Evolutionary conservation across 495 filamentous ascomycete genomes (phyloP), one percentile per base, ranked within the genome.

Genomic region (Beverwykella pulmonaria): DNA sequence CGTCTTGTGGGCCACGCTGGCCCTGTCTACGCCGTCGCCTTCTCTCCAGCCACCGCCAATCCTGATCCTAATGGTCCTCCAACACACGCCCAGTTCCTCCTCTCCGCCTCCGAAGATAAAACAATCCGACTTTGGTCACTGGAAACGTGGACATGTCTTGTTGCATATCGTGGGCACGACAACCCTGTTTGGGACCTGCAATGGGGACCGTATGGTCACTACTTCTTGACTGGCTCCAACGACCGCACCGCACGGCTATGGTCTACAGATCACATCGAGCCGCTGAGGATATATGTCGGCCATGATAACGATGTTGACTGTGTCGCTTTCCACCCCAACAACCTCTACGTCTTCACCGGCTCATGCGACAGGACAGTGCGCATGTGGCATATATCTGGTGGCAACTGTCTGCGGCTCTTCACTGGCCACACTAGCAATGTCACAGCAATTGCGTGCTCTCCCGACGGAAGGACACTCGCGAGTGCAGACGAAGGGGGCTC

Each of bases 131-230:
- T 98, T 17, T 98, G 94, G 94, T 95, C 90, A 27, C 80, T 98
- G 2, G 93, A 97, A 54, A 81, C 87, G 1, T 98, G 90, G 89
- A 82, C 90, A 36, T 94, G 90, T 69, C 83, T 98, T 65, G 93
- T 96, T 49, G 86, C 94, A 15, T 98, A 97, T 79, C 95, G 92
- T 75, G 90, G 89, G 19, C 93, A 97, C 67, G 88, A 94, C 63
- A 88, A 87, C 15, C 92, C 93, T 0, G 87, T 98, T 17, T 94
- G 91, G 85, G 90, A 93, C 64, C 80, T 97, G 4, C 83, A 85
- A 19, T 98, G 92, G 88, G 88, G 90, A n/a, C 95, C 95, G 0
- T 92, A 90, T 61, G 94, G 95, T 3, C 92, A 97, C 74, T 98
- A 98, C 78, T 98, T 98, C 74, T 84, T 87, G n/a, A 90, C 90